Percentiles rank a stretch among this genome's conserved stretches.
These are phyloP conservation scores for Edaphochlamys debaryana DNA, from an alignment of 139 green algal species.

Conservation along the genomic window DNA sequence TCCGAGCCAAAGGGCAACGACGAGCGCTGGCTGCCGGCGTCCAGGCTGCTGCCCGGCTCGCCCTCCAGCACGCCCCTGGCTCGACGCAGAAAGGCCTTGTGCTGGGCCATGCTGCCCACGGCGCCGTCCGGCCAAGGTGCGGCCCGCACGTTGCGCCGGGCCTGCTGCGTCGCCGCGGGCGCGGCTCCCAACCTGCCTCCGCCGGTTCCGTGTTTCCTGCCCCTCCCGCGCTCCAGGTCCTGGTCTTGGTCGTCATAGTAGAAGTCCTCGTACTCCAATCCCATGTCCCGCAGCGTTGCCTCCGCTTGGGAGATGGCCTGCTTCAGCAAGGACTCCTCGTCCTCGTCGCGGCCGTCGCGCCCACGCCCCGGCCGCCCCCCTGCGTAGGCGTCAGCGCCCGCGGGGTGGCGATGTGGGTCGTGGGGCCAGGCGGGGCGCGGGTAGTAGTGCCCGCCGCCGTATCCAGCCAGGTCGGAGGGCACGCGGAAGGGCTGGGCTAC, in stretches of 20 bases:
- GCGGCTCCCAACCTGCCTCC: too few relatives aligned
- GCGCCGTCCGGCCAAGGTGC: constrained; percentile 1
- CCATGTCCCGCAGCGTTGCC: constrained; percentile 6
- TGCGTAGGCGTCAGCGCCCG: too few relatives aligned
- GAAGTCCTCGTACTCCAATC: constrained; percentile 2
- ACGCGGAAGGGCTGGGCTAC: too few relatives aligned
- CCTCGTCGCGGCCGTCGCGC: too few relatives aligned
- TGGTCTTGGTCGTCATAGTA: constrained; percentile 1
- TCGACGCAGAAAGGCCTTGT: background rate
- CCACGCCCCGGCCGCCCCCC: too few relatives aligned
- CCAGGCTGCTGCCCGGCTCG: background rate
- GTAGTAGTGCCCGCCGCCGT: too few relatives aligned
- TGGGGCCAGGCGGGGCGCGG: too few relatives aligned
- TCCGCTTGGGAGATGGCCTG: constrained; percentile 14
- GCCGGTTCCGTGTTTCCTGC: background rate
- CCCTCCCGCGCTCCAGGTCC: background rate
- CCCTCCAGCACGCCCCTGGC: constrained; percentile 5
- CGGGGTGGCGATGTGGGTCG: too few relatives aligned
- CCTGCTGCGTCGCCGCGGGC: background rate
- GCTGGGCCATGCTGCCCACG: background rate
- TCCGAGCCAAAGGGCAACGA: background rate
- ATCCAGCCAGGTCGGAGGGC: too few relatives aligned
- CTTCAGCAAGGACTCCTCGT: background rate
- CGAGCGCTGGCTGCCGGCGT: too few relatives aligned
- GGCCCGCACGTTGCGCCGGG: background rate